Base-by-base conservation (phyloP, 129 eudicot genomes). In the Chrysanthemum seticuspe region DNA sequence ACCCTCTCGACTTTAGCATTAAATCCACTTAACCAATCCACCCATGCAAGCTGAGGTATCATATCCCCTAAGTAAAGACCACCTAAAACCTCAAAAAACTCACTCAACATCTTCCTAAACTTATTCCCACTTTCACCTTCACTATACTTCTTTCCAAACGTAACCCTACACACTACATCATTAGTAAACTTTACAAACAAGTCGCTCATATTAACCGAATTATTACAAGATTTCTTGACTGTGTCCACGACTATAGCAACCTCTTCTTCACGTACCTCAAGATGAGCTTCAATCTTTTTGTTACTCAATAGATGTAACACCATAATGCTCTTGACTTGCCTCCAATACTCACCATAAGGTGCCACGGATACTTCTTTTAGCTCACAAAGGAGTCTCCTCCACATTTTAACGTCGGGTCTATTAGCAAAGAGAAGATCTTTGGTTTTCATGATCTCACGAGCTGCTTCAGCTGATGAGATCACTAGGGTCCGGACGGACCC, bases 341-440 rank as follows among this genome's bases (percentile, higher is more conserved):
- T 77, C 96, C 98, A 89, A 23, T 85, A 82, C 16, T 89, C 89
- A 4, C 96, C 90, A 25, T 87, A 89, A 21, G 96, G 96, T 0
- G 95, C 78, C 9, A 76, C 65, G 5, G 92, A 64, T 1, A 89
- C 76, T 61, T 87, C 89, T 65, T 68, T 85, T 13, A 36, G 25
- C 59, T 81, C 72, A 21, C 84, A 92, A 0, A 92, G 71, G 13
- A 87, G 76, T 34, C 71, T 75, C 1, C 76, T 78, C 25, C 74
- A 65, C 13, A 78, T 44, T 23, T 58, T 73, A 1, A 77, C 55
- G 12, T 83, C 71, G 15, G 90, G 85, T 51, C 98, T 62, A 71
- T 79, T 82, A 21, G 92, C 83, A 58, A 89, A 89, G 2, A 49
- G 23, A 10, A 80, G 34, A 44, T 89, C 98, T 19, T 89, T 84